Conservation (phyloP, 169 alveolate species). For the Plasmodium gaboni region DNA sequence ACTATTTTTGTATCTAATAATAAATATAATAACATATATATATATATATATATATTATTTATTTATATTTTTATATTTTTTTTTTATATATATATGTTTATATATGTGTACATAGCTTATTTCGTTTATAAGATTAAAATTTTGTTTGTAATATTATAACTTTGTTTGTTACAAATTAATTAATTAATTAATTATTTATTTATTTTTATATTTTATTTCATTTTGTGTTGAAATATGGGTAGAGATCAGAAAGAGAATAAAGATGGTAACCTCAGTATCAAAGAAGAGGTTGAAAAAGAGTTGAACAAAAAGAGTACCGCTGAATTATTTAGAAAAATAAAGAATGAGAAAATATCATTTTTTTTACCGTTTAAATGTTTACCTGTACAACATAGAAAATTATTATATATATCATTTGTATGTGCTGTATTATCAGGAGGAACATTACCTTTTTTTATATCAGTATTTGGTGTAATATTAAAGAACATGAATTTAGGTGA, state of each 20-base stretch:
- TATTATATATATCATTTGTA: slow-evolving; percentile 50
- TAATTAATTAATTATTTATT: background rate
- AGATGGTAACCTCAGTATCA: slow-evolving; percentile 22
- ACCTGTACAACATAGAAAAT: slow-evolving; percentile 24
- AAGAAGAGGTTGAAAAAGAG: slow-evolving; percentile 72
- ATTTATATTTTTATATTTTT: background rate
- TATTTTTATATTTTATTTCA: background rate
- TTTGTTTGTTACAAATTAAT: background rate
- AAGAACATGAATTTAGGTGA: slow-evolving; percentile 44
- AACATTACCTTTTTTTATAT: slow-evolving; percentile 54
- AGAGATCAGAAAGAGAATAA: background rate
- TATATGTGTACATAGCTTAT: background rate
- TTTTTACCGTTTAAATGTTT: slow-evolving; percentile 68
- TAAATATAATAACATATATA: background rate
- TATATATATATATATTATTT: background rate
- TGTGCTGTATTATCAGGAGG: slow-evolving; percentile 69
- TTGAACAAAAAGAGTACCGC: slow-evolving; percentile 40
- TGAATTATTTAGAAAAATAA: slow-evolving; percentile 47
- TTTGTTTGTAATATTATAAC: no score
- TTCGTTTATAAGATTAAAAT: background rate
- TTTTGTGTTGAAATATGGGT: slow-evolving; percentile 8
- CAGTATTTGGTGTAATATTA: slow-evolving; percentile 54
- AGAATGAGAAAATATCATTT: slow-evolving; percentile 31
- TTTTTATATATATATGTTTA: background rate
- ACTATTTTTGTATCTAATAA: no score